Conservation (phyloP, 2,329 filamentous ascomycete species). For the Neonectria coccinea region DNA sequence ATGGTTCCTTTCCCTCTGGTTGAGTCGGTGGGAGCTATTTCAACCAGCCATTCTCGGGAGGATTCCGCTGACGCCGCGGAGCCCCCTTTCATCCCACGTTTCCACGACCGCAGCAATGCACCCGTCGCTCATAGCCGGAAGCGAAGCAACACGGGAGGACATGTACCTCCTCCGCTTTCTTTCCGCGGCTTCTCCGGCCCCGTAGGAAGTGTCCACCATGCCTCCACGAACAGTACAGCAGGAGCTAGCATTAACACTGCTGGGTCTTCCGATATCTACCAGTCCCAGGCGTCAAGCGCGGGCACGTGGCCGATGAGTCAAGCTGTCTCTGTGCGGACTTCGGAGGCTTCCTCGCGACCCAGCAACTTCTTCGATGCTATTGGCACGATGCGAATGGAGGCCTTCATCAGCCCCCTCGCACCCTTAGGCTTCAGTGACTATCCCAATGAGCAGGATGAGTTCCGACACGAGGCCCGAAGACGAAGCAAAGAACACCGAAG, state of each 20-base stretch:
- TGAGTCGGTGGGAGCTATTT: constrained; percentile 55
- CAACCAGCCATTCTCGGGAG: constrained; percentile 57
- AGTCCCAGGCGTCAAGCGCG: constrained; percentile 63
- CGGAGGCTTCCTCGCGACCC: constrained; percentile 65
- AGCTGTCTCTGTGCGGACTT: constrained; percentile 62
- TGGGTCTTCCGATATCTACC: constrained; percentile 71
- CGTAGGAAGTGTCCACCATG: constrained; percentile 54
- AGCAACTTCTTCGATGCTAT: constrained; percentile 86
- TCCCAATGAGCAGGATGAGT: constrained; percentile 63
- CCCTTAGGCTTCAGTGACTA: constrained; percentile 61
- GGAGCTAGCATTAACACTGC: constrained; percentile 68
- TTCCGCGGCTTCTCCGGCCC: constrained; percentile 83
- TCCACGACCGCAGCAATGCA: constrained; percentile 65
- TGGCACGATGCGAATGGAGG: constrained; percentile 95
- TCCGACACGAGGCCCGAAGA: constrained; percentile 59
- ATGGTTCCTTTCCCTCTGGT: constrained; percentile 52
- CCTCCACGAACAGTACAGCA: constrained; percentile 68
- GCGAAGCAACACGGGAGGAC: constrained; percentile 88
- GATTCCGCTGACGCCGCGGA: constrained; percentile 72
- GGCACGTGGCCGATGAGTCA: constrained; percentile 60
- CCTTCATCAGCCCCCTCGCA: constrained; percentile 81
- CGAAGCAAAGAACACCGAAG: constrained; percentile 68
- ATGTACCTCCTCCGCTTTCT: constrained; percentile 74
- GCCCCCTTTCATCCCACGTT: constrained; percentile 78
- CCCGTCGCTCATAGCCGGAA: constrained; percentile 77